phyloP scores from a whole-genome alignment of 2,329 filamentous ascomycete species.

The Ustulina deusta region DNA sequence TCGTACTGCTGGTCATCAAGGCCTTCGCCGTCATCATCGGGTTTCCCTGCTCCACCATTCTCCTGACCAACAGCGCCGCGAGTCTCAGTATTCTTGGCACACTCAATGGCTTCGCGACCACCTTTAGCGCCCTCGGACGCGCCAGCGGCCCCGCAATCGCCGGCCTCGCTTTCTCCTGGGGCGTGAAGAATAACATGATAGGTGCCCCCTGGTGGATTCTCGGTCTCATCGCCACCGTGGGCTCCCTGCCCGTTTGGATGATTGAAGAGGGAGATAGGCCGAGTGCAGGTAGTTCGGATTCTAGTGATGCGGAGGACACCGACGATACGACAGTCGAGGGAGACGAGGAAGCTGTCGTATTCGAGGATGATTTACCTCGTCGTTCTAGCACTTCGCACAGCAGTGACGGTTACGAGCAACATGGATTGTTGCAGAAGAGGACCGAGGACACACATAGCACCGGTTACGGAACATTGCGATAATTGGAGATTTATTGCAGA shows the following conservation, averaged over 20 bases:
- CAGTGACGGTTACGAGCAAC: conserved; percentile 41
- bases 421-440: conserved; percentile 5
- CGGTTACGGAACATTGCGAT: conserved; percentile 31
- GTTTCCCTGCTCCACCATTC: conserved; percentile 89
- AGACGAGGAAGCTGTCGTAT: conserved; percentile 45
- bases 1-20: conserved; percentile 78
- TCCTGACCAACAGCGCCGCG: conserved; percentile 87
- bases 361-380: conserved; percentile 46
- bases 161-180: conserved; percentile 80
- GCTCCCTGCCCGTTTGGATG: conserved; percentile 78
- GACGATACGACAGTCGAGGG: conserved; percentile 51
- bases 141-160: conserved; percentile 81
- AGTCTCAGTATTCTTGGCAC: conserved; percentile 85
- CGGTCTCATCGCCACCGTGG: conserved; percentile 70
- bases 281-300: conserved; percentile 47
- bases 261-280: conserved; percentile 81
- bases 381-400: conserved; percentile 33
- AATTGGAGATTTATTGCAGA: conserved; percentile 1
- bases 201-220: conserved; percentile 86
- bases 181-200: conserved; percentile 79
- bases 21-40: conserved; percentile 82
- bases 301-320: conserved; percentile 42
- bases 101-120: conserved; percentile 90
- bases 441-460: conserved; percentile 1
- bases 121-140: conserved; percentile 81